phyloP scores from a whole-genome alignment of 2,329 filamentous ascomycete species.

The Fusarium dimerum region DNA sequence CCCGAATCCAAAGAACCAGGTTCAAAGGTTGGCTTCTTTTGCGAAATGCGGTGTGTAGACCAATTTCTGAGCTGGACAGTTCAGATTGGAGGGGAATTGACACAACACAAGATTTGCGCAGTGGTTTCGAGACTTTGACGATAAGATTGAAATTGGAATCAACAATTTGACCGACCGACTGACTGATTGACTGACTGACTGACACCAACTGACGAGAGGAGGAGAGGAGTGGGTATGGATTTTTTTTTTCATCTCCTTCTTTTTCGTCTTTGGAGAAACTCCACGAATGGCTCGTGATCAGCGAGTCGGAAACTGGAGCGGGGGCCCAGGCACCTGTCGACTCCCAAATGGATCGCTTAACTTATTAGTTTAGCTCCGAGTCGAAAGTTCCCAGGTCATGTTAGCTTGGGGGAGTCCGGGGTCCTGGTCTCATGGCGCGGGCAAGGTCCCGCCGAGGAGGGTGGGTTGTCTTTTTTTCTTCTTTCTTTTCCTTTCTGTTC shows the following conservation, averaged over 20 bases:
- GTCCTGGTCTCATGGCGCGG: constrained; percentile 3
- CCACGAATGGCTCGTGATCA: neutral
- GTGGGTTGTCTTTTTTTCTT: constrained; percentile 32
- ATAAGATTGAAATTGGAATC: neutral
- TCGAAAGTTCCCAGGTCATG: neutral
- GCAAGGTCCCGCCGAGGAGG: constrained; percentile 33
- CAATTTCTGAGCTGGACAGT: no score
- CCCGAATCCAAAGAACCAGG: neutral
- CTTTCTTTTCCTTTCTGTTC: constrained; percentile 30
- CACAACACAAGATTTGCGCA: no score
- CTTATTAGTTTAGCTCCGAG: neutral
- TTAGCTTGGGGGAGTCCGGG: neutral
- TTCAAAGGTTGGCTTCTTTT: neutral
- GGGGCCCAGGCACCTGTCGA: neutral
- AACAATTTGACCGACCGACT: neutral
- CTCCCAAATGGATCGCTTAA: neutral
- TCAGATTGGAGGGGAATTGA: no score
- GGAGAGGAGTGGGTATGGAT: neutral
- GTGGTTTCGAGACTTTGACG: no score
- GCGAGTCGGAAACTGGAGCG: neutral
- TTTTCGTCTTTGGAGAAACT: neutral
- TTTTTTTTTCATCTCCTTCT: no score
- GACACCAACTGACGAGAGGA: neutral
- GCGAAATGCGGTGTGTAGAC: no score
- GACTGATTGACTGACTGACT: neutral